Evolutionary conservation across 352 stramenopile species (phyloP), one percentile per base, ranked within the genome.

Genomic region (Phytopythium aichiense): DNA sequence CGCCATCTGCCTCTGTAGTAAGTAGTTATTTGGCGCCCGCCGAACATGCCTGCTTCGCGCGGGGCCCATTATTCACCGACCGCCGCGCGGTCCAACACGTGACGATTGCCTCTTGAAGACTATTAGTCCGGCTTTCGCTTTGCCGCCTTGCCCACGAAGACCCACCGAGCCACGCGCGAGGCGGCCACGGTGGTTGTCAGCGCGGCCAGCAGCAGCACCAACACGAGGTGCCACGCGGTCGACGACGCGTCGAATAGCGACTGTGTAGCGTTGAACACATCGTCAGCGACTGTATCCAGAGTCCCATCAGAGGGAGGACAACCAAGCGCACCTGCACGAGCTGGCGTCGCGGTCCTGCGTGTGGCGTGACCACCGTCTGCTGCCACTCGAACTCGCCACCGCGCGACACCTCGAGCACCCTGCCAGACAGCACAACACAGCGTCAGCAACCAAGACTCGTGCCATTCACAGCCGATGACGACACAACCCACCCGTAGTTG

Each of bases 401-500:
- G n/a, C 58, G n/a, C 23, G 57, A 52, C 25, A 75, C 52, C 38
- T 80, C 72, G 7, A 83, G 46, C 3, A 75, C 61, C 33, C 72
- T 83, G 48, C 8, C 55, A 30, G 13, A 23, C 22, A 57, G 6
- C 55, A 57, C 2, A 31, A 2, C 55, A 57, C 2, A 51, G 7
- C 22, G 35, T 48, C 7, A 58, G 31, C 64, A 37, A 66, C 58
- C 38, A n/a, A 18, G n/a, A 4, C 40, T 22, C 16, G 5, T 18
- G 45, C 13, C 25, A 55, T 5, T 31, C 12, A 23, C 22, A 30
- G 46, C 22, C 8, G 28, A 7, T 16, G 45, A 23, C 11, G 20
- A 22, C 12, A 7, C 15, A 9, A 2, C 71, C 45, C 60, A 91
- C 77, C 76, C 79, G 55, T 87, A 91, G 64, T 91, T 91, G 7